A percentile compares a stretch with the other conserved stretches of the same genome.
These are phyloP conservation scores for Eutypella sp. DNA, from an alignment of 2,329 filamentous ascomycete genomes.

Conservation along the genomic window DNA sequence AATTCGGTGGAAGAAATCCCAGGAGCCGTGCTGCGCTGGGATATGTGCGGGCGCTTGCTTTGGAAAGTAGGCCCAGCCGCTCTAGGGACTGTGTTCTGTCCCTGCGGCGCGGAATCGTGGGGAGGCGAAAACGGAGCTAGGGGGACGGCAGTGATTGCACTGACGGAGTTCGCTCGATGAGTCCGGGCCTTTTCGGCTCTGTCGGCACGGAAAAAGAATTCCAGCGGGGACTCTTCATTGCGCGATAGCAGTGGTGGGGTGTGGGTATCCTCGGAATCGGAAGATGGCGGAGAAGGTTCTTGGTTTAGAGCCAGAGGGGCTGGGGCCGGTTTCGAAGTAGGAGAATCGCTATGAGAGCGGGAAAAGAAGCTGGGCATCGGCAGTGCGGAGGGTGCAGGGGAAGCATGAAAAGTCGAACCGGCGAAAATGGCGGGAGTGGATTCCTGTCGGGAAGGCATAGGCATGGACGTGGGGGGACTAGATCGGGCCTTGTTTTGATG, in stretches of 20 bases:
- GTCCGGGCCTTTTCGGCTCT: constrained; percentile 67
- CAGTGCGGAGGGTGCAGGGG: constrained; percentile 82
- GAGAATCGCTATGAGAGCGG: constrained; percentile 67
- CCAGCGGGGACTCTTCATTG: constrained; percentile 67
- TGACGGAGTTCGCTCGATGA: constrained; percentile 47
- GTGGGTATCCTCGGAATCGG: constrained; percentile 44
- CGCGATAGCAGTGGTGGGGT: constrained; percentile 28
- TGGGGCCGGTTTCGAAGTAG: constrained; percentile 38
- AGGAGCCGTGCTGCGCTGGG: constrained; percentile 39
- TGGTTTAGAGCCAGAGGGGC: constrained; percentile 34
- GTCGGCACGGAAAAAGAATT: constrained; percentile 86
- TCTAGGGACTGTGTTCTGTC: constrained; percentile 26
- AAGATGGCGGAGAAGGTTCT: constrained; percentile 48
- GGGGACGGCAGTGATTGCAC: constrained; percentile 31
- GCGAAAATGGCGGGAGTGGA: constrained; percentile 64
- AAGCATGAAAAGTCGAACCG: constrained; percentile 90
- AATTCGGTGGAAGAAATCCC: constrained; percentile 66
- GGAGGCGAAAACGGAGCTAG: constrained; percentile 50
- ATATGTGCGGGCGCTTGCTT: constrained; percentile 25
- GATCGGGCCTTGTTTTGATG: constrained; percentile 34
- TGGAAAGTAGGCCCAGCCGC: constrained; percentile 28
- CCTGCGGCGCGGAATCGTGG: constrained; percentile 31
- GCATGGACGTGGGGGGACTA: too few species aligned
- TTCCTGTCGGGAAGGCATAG: constrained; percentile 41
- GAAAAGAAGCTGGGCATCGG: constrained; percentile 85